Base-by-base conservation (phyloP, 371 early-diverging fungal genomes). In the Apophysomyces variabilis region DNA sequence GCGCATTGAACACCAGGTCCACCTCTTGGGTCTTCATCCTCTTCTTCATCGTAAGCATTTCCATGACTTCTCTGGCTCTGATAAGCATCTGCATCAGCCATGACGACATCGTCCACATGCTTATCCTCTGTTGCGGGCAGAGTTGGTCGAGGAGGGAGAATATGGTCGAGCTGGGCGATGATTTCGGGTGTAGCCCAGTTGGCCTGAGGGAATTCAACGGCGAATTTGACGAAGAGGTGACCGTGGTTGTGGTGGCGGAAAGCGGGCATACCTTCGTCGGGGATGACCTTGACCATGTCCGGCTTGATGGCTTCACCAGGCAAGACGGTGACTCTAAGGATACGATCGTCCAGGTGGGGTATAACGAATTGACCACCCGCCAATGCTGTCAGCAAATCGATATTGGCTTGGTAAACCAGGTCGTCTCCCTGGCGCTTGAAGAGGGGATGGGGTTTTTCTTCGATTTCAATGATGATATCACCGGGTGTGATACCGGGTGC, bases 291-390 rank as follows among this genome's bases (percentile, higher is more conserved):
- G 65, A 71, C 57, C 60, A 67, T 68, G 57, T 77, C 90, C 38
- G 95, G 96, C 78, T 89, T 91, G 76, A 97, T 94, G 37, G 90
- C 91, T 78, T 97, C 96, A 58, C 96, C 97, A 36, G 96, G 96
- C n/a, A 95, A 75, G 66, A 97, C 93, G 66, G 82, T 80, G 58
- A 96, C 96, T 54, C 90, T 60, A 50, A 97, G 82, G n/a, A 91
- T 75, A 59, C 97, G 90, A 72, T 93, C 94, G 70, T 98, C 97
- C 61, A 98, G 79, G 76, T 97, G 97, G 68, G 87, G 80, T 68
- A 98, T 91, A 69, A 89, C 82, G 68, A 96, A 87, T 71, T 90
- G 86, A 63, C 97, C 97, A 67, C 98, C 98, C 57, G 95, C 92
- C 65, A 98, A 86, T 14, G 97, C 97, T 12, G 97, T 96, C 47